These are phyloP conservation scores for Medakamo hakoo DNA, from an alignment of 139 green algal species.

Conservation along the genomic window DNA sequence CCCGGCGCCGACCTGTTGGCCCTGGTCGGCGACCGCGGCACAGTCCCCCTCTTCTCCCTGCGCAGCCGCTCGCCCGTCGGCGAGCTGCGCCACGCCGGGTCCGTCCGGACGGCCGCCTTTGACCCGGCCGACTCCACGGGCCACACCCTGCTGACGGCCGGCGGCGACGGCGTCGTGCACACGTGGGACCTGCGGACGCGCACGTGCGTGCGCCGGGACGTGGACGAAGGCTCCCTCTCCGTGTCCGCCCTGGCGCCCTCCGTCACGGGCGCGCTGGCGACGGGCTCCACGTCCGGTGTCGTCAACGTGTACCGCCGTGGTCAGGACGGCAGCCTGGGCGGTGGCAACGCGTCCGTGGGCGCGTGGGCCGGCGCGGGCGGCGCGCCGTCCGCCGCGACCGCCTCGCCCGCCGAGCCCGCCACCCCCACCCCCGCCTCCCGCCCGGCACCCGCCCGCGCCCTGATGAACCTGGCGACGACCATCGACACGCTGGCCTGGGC, in stretches of 20 bases:
- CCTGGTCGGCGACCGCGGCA: conserved; percentile 63
- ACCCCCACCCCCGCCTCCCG: background rate
- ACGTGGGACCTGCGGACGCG: conserved; percentile 81
- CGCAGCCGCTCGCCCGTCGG: conserved; percentile 30
- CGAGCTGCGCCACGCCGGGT: conserved; percentile 78
- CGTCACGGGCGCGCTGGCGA: conserved; percentile 17
- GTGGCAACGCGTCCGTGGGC: background rate
- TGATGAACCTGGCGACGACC: conserved; percentile 78
- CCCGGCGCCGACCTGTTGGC: conserved; percentile 30
- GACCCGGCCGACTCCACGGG: conserved; percentile 38
- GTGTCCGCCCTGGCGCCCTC: conserved; percentile 41
- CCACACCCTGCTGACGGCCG: conserved; percentile 47
- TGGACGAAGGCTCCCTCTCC: conserved; percentile 53
- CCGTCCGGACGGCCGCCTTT: conserved; percentile 52
- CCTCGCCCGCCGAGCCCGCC: background rate
- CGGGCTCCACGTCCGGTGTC: conserved; percentile 33
- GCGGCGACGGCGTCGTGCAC: conserved; percentile 68
- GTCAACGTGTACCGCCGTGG: conserved; percentile 74
- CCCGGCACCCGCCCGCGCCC: conserved; percentile 10
- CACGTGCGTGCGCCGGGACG: conserved; percentile 45
- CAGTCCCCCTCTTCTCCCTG: conserved; percentile 57
- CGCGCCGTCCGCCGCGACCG: background rate
- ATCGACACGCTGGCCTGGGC: conserved; percentile 72
- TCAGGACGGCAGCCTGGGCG: conserved; percentile 1
- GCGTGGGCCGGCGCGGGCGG: conserved; percentile 1